Conservation (phyloP, 2,329 filamentous ascomycete species). For the Neopestalotiopsis sp. region DNA sequence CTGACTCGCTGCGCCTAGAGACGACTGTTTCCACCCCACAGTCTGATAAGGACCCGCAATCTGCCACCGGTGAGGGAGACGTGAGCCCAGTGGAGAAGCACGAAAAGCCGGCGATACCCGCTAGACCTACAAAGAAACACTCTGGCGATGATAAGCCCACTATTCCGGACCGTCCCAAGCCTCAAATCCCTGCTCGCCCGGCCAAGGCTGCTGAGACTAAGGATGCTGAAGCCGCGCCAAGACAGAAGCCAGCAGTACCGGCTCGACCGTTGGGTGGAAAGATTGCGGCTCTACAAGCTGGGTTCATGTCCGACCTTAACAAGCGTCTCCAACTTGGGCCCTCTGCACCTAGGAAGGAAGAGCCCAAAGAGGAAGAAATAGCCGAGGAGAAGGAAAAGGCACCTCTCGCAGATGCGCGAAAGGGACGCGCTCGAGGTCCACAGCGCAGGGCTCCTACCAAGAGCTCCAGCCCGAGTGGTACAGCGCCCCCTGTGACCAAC, state of each 20-base stretch:
- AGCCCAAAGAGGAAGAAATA: conserved; percentile 59
- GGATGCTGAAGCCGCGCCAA: conserved; percentile 54
- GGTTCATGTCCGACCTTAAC: conserved; percentile 92
- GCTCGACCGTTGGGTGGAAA: conserved; percentile 80
- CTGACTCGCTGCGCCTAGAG: conserved; percentile 80
- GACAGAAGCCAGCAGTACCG: conserved; percentile 84
- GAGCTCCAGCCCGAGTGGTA: conserved; percentile 44
- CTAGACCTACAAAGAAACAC: conserved; percentile 52
- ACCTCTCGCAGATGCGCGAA: conserved; percentile 87
- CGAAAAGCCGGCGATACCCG: conserved; percentile 66
- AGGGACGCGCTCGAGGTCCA: conserved; percentile 87
- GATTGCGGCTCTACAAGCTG: conserved; percentile 88
- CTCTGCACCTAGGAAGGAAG: conserved; percentile 77
- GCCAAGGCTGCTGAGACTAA: conserved; percentile 45
- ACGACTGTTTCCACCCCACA: conserved; percentile 69
- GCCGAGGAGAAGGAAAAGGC: conserved; percentile 70
- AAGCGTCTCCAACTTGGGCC: conserved; percentile 86
- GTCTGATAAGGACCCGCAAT: conserved; percentile 48
- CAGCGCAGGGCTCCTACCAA: conserved; percentile 72
- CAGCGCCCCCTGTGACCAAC: conserved; percentile 32
- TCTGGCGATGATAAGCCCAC: conserved; percentile 44
- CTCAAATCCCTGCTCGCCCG: conserved; percentile 59
- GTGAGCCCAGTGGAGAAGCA: conserved; percentile 24
- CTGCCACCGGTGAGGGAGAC: conserved; percentile 37
- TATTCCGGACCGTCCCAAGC: conserved; percentile 62